Conservation (phyloP, 345 rosid genomes). For the Gossypium turneri region DNA sequence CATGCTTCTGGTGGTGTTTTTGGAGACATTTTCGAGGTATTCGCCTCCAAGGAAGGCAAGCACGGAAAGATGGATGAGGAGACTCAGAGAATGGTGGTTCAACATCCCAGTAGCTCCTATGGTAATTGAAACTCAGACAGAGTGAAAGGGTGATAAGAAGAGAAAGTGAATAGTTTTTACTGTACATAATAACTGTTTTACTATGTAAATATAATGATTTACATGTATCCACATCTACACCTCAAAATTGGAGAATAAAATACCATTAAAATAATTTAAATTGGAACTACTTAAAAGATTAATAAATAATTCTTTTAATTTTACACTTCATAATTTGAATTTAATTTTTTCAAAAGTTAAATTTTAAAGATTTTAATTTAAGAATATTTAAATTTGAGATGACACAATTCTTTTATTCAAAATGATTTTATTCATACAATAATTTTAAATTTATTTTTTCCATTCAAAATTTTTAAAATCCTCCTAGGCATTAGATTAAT, state of each 20-base stretch:
- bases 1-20: constrained; percentile 39
- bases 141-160: constrained; percentile 61
- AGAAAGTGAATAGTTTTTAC: constrained; percentile 26
- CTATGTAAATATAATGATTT: neutral
- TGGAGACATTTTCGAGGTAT: constrained; percentile 75
- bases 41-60: constrained; percentile 69
- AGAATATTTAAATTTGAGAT: too few species aligned
- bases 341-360: too few species aligned
- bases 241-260: neutral
- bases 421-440: too few species aligned
- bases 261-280: neutral
- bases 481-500: too few species aligned
- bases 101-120: constrained; percentile 93
- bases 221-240: neutral
- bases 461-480: too few species aligned
- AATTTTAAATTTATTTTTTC: too few species aligned
- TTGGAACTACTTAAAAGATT: neutral
- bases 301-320: neutral
- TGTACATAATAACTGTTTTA: neutral
- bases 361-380: too few species aligned
- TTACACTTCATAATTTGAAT: too few species aligned
- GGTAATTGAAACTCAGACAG: constrained; percentile 39
- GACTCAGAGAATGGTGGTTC: constrained; percentile 97
- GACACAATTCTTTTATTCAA: too few species aligned
- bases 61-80: constrained; percentile 63